A percentile compares a stretch with the other conserved stretches of the same genome.
These are phyloP conservation scores for Epithemia pelagica DNA, from an alignment of 108 stramenopile genomes.

Conservation along the genomic window DNA sequence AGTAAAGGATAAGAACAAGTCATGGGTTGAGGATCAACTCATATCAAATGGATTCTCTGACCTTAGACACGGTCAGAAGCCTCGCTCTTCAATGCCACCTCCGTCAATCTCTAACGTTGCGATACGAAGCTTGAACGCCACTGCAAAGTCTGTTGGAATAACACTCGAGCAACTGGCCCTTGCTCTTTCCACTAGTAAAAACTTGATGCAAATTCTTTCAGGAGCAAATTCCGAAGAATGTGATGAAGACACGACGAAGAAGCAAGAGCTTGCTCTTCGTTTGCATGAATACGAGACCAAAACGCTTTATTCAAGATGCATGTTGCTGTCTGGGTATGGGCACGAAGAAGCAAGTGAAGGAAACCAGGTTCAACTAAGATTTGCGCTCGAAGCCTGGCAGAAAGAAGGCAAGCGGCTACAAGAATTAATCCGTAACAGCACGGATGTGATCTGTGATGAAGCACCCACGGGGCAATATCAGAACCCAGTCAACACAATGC, in stretches of 20 bases:
- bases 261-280: conserved; percentile 22
- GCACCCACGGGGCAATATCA: too few relatives aligned
- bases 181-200: conserved; percentile 21
- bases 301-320: conserved; percentile 28
- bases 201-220: conserved; percentile 22
- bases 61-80: neutral
- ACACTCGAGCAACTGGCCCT: conserved; percentile 44
- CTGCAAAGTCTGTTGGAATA: conserved; percentile 34
- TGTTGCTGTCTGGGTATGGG: conserved; percentile 43
- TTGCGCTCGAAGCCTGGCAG: conserved; percentile 40
- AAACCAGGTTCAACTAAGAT: conserved; percentile 22
- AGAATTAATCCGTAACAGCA: conserved; percentile 1
- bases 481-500: neutral
- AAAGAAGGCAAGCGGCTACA: conserved; percentile 29
- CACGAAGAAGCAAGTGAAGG: conserved; percentile 18
- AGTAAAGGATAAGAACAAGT: too few relatives aligned
- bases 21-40: neutral
- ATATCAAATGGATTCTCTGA: neutral
- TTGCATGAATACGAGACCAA: conserved; percentile 26
- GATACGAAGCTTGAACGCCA: conserved; percentile 26
- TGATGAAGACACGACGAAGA: conserved; percentile 6
- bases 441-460: neutral
- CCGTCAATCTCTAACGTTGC: conserved; percentile 28
- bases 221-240: conserved; percentile 1
- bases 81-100: neutral